Evolutionary conservation across 1,284 basidiomycete genomes (phyloP).

Genomic region (Mycocalia duriaeana): DNA sequence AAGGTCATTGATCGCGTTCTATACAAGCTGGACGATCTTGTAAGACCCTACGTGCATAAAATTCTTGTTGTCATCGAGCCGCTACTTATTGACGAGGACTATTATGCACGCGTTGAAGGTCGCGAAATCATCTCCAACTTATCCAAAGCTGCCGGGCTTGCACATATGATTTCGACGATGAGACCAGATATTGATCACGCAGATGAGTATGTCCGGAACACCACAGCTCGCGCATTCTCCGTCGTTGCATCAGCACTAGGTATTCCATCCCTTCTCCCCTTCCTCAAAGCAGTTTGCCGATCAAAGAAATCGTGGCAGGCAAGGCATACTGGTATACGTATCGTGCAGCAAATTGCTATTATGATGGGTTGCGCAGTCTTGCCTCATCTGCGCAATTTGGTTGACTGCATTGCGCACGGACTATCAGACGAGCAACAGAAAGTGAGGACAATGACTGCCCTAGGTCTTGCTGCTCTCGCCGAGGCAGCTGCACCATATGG

Average conservation of each 20-base stretch:
- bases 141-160: slow-evolving; percentile 97
- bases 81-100: slow-evolving; percentile 97
- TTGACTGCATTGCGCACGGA: slow-evolving; percentile 95
- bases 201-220: slow-evolving; percentile 99
- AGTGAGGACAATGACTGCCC: slow-evolving; percentile 97
- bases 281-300: slow-evolving; percentile 96
- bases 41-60: slow-evolving; percentile 98
- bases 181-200: slow-evolving; percentile 99
- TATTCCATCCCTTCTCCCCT: slow-evolving; percentile 95
- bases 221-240: slow-evolving; percentile 97
- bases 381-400: slow-evolving; percentile 93
- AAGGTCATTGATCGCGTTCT: slow-evolving; percentile 99
- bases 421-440: slow-evolving; percentile 98
- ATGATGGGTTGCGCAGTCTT: slow-evolving; percentile 99
- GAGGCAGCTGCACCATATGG: slow-evolving; percentile 98
- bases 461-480: slow-evolving; percentile 93
- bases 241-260: slow-evolving; percentile 98
- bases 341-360: slow-evolving; percentile 98
- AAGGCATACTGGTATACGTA: slow-evolving; percentile 97
- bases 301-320: slow-evolving; percentile 99
- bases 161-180: slow-evolving; percentile 99
- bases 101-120: slow-evolving; percentile 98
- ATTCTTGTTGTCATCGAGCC: slow-evolving; percentile 99
- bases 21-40: slow-evolving; percentile 98
- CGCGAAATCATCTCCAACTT: slow-evolving; percentile 99